Percentiles rank a stretch among this genome's conserved stretches.
Evolutionary conservation across 2,329 filamentous ascomycete genomes (phyloP).

Genomic region (Ophiocordyceps camponoti-floridani): DNA sequence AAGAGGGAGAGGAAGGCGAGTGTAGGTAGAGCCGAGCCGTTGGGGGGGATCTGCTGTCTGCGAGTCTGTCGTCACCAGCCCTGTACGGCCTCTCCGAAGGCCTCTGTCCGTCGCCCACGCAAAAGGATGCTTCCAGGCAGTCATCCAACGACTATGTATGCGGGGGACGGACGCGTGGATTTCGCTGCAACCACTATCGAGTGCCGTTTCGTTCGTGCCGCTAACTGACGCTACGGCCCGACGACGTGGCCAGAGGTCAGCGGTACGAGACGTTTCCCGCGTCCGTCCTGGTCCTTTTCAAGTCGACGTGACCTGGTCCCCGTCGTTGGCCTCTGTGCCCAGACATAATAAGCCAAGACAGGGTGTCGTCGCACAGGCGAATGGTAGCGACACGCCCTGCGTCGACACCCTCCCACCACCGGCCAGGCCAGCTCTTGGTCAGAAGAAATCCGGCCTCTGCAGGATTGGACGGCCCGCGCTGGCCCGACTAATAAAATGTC

Average conservation of each 20-base stretch:
- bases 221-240: not conserved
- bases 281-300: not conserved
- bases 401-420: not conserved
- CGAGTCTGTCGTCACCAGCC: too few relatives aligned
- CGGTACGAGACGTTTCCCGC: not conserved
- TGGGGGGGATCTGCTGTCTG: too few relatives aligned
- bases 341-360: not conserved
- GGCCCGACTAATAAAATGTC: slow-evolving; percentile 3
- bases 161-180: too few relatives aligned
- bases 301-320: not conserved
- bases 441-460: too few relatives aligned
- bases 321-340: not conserved
- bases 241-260: not conserved
- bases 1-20: too few relatives aligned
- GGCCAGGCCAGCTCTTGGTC: too few relatives aligned
- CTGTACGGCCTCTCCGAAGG: too few relatives aligned
- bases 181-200: not conserved
- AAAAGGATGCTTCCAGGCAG: too few relatives aligned
- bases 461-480: not conserved
- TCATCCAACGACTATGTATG: too few relatives aligned
- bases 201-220: not conserved
- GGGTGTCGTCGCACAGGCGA: too few relatives aligned
- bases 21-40: too few relatives aligned
- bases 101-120: too few relatives aligned
- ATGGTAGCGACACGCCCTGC: not conserved